A percentile compares a stretch with the other conserved stretches of the same genome.
phyloP scores from a whole-genome alignment of 139 green algal species.

The Dunaliella sp. region DNA sequence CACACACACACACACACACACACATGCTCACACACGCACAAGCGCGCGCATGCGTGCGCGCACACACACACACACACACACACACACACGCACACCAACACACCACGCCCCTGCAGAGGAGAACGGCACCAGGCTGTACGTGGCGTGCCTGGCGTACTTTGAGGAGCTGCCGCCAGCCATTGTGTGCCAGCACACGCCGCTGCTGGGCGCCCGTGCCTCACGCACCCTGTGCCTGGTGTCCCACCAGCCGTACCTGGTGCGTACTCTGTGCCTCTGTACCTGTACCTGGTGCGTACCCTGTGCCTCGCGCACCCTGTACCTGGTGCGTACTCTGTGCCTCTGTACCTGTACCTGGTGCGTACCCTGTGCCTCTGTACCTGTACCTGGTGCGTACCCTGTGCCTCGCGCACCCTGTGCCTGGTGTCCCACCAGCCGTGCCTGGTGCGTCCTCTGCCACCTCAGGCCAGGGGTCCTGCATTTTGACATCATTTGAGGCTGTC shows the following conservation, averaged over 20 bases:
- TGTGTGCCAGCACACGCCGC: conserved; percentile 16
- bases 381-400: conserved; percentile 38
- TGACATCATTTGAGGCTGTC: too few relatives aligned
- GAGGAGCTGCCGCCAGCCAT: conserved; percentile 27
- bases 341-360: conserved; percentile 32
- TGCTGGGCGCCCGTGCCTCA: conserved; percentile 23
- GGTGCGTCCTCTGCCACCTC: too few relatives aligned
- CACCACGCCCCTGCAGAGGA: conserved; percentile 40
- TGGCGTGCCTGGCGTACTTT: conserved; percentile 34
- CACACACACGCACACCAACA: too few relatives aligned
- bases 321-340: conserved; percentile 32
- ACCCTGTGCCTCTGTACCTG: conserved; percentile 39
- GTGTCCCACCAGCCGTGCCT: conserved; percentile 40
- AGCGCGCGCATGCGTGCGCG: too few relatives aligned
- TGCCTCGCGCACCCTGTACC: conserved; percentile 42
- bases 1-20: too few relatives aligned
- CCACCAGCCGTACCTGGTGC: conserved; percentile 31
- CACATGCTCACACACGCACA: too few relatives aligned
- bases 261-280: conserved; percentile 31
- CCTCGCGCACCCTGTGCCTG: conserved; percentile 36
- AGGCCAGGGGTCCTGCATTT: too few relatives aligned
- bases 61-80: too few relatives aligned
- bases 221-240: conserved; percentile 40
- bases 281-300: conserved; percentile 36
- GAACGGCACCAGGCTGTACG: conserved; percentile 40